These are phyloP conservation scores for Dryas drummondii DNA, from an alignment of 306 rosid genomes.

Conservation along the genomic window DNA sequence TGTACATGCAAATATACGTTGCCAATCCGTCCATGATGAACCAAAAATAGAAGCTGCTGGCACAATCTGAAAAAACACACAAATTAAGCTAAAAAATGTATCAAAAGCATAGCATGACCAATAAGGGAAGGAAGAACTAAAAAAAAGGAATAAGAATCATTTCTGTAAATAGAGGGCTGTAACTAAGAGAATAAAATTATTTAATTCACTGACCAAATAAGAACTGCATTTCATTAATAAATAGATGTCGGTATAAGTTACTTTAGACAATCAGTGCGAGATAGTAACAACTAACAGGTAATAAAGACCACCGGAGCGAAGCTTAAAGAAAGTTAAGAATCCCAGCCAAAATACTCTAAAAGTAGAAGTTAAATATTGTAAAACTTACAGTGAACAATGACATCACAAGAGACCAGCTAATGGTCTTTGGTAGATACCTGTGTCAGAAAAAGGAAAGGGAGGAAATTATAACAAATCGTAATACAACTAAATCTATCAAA, in stretches of 20 bases:
- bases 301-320: background rate
- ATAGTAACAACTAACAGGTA: background rate
- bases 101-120: background rate
- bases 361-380: background rate
- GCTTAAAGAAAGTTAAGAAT: background rate
- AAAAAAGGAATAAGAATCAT: background rate
- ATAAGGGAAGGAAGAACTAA: background rate
- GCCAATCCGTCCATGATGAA: conserved; percentile 81
- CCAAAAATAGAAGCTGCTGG: conserved; percentile 85
- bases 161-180: background rate
- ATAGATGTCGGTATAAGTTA: background rate
- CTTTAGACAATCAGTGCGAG: background rate
- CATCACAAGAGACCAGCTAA: conserved; percentile 85
- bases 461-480: background rate
- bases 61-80: conserved; percentile 50
- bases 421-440: conserved; percentile 71
- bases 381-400: conserved; percentile 70
- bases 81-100: background rate
- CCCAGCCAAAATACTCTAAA: background rate
- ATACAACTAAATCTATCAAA: background rate
- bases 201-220: background rate
- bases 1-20: conserved; percentile 65
- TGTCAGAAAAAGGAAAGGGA: conserved; percentile 25
- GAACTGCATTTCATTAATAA: background rate
- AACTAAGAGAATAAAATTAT: background rate